phyloP scores from a whole-genome alignment of 164 flowering plant genomes.

The Kingdonia uniflora region DNA sequence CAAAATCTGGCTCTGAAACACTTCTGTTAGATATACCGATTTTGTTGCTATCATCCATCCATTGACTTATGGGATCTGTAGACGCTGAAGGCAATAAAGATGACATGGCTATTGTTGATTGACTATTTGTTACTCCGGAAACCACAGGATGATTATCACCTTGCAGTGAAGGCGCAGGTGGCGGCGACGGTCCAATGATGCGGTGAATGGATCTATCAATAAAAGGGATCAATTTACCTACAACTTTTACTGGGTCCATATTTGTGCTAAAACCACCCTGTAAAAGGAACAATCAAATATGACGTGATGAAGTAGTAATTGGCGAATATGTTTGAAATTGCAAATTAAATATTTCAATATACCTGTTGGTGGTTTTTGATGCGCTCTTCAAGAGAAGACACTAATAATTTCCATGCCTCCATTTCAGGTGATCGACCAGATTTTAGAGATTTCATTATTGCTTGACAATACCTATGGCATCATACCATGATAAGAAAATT shows the following conservation, averaged over 20 bases:
- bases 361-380: slow-evolving; percentile 91
- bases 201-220: slow-evolving; percentile 84
- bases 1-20: slow-evolving; percentile 92
- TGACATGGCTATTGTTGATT: slow-evolving; percentile 15
- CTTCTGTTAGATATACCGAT: slow-evolving; percentile 59
- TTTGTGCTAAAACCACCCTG: slow-evolving; percentile 86
- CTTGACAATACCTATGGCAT: slow-evolving; percentile 77
- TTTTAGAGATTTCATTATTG: slow-evolving; percentile 61
- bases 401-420: slow-evolving; percentile 63
- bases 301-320: not conserved
- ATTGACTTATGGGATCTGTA: slow-evolving; percentile 68
- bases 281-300: slow-evolving; percentile 9
- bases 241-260: slow-evolving; percentile 64
- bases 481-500: not conserved
- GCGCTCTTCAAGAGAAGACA: slow-evolving; percentile 79
- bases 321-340: slow-evolving; percentile 1
- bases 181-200: slow-evolving; percentile 86
- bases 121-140: slow-evolving; percentile 52
- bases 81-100: slow-evolving; percentile 31
- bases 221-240: slow-evolving; percentile 71
- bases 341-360: not conserved
- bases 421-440: slow-evolving; percentile 79
- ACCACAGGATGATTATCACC: slow-evolving; percentile 26
- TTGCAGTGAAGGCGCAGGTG: slow-evolving; percentile 51
- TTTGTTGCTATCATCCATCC: slow-evolving; percentile 42